These are phyloP conservation scores for Pseudovirgaria hyperparasitica DNA, from an alignment of 2,329 filamentous ascomycete genomes.

Conservation along the genomic window DNA sequence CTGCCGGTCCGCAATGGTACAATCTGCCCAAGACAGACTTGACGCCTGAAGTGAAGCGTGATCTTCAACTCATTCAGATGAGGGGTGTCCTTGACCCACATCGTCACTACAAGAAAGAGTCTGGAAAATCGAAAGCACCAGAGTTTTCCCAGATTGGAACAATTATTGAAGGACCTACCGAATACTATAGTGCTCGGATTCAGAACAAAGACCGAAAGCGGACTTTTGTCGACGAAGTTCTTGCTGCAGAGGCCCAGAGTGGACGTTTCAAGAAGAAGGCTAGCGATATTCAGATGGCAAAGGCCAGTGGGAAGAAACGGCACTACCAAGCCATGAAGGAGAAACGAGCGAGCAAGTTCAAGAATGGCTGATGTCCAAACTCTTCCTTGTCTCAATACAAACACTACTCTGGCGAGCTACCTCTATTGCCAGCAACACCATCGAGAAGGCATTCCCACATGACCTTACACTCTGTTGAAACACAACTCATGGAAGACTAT, in stretches of 20 bases:
- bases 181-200: conserved; percentile 71
- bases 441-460: too few species aligned
- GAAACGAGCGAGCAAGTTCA: conserved; percentile 32
- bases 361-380: conserved; percentile 24
- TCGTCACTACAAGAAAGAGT: conserved; percentile 81
- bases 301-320: conserved; percentile 77
- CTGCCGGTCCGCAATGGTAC: conserved; percentile 76
- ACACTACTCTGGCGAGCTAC: too few species aligned
- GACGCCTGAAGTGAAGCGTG: conserved; percentile 74
- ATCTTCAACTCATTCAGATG: conserved; percentile 83
- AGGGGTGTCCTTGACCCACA: conserved; percentile 81
- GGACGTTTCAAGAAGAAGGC: conserved; percentile 81
- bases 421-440: too few species aligned
- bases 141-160: conserved; percentile 83
- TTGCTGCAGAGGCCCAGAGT: conserved; percentile 52
- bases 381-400: too few species aligned
- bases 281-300: conserved; percentile 66
- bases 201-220: conserved; percentile 78
- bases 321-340: conserved; percentile 72
- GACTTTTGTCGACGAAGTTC: conserved; percentile 74
- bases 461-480: too few species aligned
- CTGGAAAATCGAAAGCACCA: conserved; percentile 55
- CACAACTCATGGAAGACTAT: too few species aligned
- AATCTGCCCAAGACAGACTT: conserved; percentile 73
- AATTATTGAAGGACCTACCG: conserved; percentile 75